These are phyloP conservation scores for Hamigera avellanea DNA, from an alignment of 495 filamentous ascomycete species.

Conservation along the genomic window DNA sequence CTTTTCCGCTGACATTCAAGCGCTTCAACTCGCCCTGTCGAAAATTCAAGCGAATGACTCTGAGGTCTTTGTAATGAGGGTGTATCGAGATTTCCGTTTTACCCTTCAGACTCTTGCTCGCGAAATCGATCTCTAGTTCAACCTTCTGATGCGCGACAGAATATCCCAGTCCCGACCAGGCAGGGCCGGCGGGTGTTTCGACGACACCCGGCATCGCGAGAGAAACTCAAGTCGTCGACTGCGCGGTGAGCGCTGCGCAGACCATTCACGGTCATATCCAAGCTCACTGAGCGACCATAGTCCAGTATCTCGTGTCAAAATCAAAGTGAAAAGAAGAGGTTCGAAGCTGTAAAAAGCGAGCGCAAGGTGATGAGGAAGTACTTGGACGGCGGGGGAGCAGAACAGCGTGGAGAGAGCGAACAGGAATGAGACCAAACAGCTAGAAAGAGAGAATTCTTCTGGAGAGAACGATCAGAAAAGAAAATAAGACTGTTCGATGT, in stretches of 20 bases:
- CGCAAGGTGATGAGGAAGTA: not conserved
- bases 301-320: not conserved
- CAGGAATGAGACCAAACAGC: too few relatives aligned
- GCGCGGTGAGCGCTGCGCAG: conserved; percentile 28
- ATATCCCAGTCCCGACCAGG: conserved; percentile 36
- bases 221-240: conserved; percentile 27
- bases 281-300: conserved; percentile 9
- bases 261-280: conserved; percentile 34
- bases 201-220: conserved; percentile 37
- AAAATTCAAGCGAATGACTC: conserved; percentile 67
- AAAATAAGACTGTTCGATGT: too few relatives aligned
- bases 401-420: not conserved
- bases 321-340: not conserved
- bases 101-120: conserved; percentile 60
- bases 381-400: not conserved
- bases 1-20: conserved; percentile 59
- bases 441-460: too few relatives aligned
- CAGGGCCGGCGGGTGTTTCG: conserved; percentile 22
- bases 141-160: conserved; percentile 72
- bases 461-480: too few relatives aligned
- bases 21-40: conserved; percentile 68
- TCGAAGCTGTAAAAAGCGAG: conserved; percentile 1
- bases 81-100: conserved; percentile 70
- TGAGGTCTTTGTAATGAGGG: conserved; percentile 52
- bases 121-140: conserved; percentile 79